Percentiles rank a stretch among this genome's conserved stretches.
These are phyloP conservation scores for Castanopsis chinensis DNA, from an alignment of 306 rosid genomes.

Conservation along the genomic window DNA sequence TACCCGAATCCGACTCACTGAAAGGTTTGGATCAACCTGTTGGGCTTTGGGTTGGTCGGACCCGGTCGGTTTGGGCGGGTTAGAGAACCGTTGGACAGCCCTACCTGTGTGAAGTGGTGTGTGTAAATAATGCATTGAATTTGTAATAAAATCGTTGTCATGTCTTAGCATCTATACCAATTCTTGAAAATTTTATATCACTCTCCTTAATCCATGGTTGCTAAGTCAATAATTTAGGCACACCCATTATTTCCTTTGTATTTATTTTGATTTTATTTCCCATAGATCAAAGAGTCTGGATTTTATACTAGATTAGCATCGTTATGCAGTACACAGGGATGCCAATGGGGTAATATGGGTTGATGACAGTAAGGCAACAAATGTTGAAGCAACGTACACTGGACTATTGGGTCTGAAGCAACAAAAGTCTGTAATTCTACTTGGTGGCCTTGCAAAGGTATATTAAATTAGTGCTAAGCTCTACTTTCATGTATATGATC, in stretches of 20 bases:
- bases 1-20: too few species aligned
- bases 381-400: constrained; percentile 27
- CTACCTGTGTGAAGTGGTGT: not conserved
- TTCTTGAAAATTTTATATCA: not conserved
- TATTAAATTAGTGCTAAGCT: not conserved
- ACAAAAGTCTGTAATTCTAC: constrained; percentile 29
- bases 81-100: too few species aligned
- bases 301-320: not conserved
- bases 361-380: constrained; percentile 35
- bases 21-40: too few species aligned
- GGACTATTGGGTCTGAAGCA: constrained; percentile 32
- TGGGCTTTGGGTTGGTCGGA: too few species aligned
- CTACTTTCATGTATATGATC: not conserved
- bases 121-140: not conserved
- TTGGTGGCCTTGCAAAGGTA: constrained; percentile 37
- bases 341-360: constrained; percentile 27
- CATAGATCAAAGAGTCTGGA: not conserved
- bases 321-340: constrained; percentile 24
- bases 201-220: not conserved
- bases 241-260: not conserved
- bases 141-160: not conserved
- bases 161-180: not conserved
- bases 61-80: too few species aligned
- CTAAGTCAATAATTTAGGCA: not conserved
- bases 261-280: not conserved